Evolutionary conservation across 352 stramenopile species (phyloP), one percentile per base, ranked within the genome.

Genomic region (Globisporangium spinosum): DNA sequence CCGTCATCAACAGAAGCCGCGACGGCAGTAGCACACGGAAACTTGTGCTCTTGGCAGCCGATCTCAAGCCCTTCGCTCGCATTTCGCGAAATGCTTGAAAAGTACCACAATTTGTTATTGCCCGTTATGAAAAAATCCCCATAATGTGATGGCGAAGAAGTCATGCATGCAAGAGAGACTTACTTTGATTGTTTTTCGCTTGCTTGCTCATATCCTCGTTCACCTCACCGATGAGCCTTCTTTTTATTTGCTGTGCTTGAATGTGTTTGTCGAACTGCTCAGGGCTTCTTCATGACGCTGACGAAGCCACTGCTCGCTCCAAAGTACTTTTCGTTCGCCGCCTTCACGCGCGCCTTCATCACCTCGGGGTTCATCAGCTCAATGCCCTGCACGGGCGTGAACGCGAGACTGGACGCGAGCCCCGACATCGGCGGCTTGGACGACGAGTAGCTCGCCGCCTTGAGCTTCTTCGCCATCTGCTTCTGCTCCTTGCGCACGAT

Each of bases 301-400:
- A 98, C 91, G 75, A 99, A 99, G 45, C 97, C 97, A 72, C 90
- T 97, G 70, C 87, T 91, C 40, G 96, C 83, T 40, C 91, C 91
- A 70, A 99, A 99, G 85, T 98, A 99, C 77, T 98, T 98, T 57
- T 98, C 94, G 80, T 99, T 99, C 20, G 97, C 97, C 54, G 97
- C 83, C 22, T 89, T 82, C 29, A 98, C 90, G 32, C 89, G 81
- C 62, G 91, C 85, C 72, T 97, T 94, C 22, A 94, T 89, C n/a
- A 93, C 94, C 74, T 98, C 95, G 5, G 97, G 97, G 82, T 99
- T 99, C 73, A 99, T 93, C 10, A 99, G 83, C 78, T 99, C 97
- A 71, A 99, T 95, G 51, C 96, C 96, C 66, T 98, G 96, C 25
- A 98, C 93, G 8, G 96, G 96, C 15, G 95, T 99, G 76, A 99